phyloP scores from a whole-genome alignment of 2,329 filamentous ascomycete genomes.

The Colletotrichum sp. region DNA sequence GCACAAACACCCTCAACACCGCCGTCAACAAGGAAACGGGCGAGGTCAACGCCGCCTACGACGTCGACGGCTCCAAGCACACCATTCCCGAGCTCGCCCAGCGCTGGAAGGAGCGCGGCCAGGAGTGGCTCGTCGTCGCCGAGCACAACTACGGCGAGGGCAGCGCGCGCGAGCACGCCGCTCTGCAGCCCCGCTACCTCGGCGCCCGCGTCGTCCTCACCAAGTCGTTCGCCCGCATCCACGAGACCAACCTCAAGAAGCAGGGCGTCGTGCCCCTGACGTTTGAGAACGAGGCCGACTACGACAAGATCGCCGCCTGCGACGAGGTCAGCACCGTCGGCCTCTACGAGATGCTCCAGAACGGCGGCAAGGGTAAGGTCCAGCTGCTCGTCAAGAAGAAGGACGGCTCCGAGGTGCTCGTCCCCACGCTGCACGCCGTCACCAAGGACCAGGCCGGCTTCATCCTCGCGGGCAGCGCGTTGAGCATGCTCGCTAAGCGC shows the following conservation, averaged over 20 bases:
- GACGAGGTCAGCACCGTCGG: constrained; percentile 86
- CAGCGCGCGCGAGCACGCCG: constrained; percentile 86
- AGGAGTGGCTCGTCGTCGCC: constrained; percentile 91
- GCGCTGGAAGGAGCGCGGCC: constrained; percentile 77
- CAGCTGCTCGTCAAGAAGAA: constrained; percentile 68
- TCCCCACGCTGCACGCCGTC: constrained; percentile 86
- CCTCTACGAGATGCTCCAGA: constrained; percentile 79
- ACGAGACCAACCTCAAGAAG: constrained; percentile 97
- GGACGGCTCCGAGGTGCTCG: constrained; percentile 67
- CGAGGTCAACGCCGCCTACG: constrained; percentile 92
- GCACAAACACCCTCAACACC: constrained; percentile 95
- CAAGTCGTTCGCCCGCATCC: constrained; percentile 90
- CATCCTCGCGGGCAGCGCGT: constrained; percentile 88
- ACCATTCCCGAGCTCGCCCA: constrained; percentile 88
- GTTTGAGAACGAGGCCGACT: constrained; percentile 87
- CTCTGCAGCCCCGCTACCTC: constrained; percentile 88
- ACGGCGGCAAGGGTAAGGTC: constrained; percentile 79
- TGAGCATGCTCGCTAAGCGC: constrained; percentile 83
- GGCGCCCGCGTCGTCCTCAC: constrained; percentile 83
- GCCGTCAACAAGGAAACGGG: constrained; percentile 91
- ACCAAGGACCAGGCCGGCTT: constrained; percentile 91
- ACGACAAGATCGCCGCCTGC: constrained; percentile 81
- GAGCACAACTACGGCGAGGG: constrained; percentile 98
- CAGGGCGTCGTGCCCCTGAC: constrained; percentile 96
- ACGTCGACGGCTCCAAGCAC: constrained; percentile 74